phyloP scores from a whole-genome alignment of 2,329 filamentous ascomycete species.

The Leptodontidium sp. region DNA sequence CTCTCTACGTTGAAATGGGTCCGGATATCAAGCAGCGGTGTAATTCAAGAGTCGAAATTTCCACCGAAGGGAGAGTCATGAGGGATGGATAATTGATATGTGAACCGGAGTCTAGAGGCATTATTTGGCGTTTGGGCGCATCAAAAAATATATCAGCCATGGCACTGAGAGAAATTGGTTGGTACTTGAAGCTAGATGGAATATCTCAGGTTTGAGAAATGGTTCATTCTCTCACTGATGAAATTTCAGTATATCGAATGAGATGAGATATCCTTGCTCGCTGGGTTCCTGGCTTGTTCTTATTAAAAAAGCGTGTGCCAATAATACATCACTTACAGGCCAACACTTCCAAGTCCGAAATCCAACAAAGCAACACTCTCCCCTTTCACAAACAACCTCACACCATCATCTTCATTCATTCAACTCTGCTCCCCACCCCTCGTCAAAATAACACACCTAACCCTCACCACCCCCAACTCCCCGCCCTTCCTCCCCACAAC shows the following conservation, averaged over 20 bases:
- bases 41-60: slow-evolving; percentile 75
- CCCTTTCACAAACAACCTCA: not conserved
- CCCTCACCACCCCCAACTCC: slow-evolving; percentile 26
- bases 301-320: no score
- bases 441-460: slow-evolving; percentile 41
- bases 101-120: slow-evolving; percentile 13
- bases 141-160: not conserved
- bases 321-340: not conserved
- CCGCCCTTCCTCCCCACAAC: slow-evolving; percentile 17
- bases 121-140: slow-evolving; percentile 33
- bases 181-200: not conserved
- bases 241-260: not conserved
- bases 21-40: slow-evolving; percentile 72
- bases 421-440: slow-evolving; percentile 40
- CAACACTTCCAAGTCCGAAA: not conserved
- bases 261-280: not conserved
- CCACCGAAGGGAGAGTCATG: slow-evolving; percentile 68
- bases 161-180: not conserved
- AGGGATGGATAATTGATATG: slow-evolving; percentile 25
- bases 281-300: no score
- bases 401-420: not conserved
- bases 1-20: slow-evolving; percentile 80
- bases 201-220: not conserved
- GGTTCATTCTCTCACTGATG: not conserved
- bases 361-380: not conserved